Evolutionary conservation across 331 rosid genomes (phyloP).

Genomic region (Pyracantha coccinea): DNA sequence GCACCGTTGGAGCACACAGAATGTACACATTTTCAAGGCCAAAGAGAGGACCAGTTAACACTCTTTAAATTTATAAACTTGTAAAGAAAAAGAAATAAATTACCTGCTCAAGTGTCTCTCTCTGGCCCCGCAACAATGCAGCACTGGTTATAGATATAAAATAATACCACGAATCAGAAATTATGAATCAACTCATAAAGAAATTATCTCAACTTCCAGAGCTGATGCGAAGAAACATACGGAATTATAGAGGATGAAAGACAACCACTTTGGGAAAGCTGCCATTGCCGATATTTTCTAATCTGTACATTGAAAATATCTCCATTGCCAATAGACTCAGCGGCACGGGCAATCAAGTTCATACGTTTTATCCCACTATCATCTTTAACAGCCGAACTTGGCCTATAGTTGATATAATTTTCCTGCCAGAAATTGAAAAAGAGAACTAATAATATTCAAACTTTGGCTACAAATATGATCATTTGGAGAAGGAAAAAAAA

Average conservation of each 20-base stretch:
- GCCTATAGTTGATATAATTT: constrained; percentile 82
- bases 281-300: constrained; percentile 95
- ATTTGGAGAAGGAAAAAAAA: not conserved
- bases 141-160: constrained; percentile 44
- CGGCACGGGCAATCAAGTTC: constrained; percentile 77
- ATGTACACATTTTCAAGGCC: not conserved
- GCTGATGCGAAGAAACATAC: constrained; percentile 46
- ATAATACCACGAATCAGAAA: constrained; percentile 4
- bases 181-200: not conserved
- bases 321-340: constrained; percentile 90
- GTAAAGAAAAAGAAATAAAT: constrained; percentile 10
- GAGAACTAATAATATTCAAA: not conserved
- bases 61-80: constrained; percentile 2
- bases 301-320: constrained; percentile 90
- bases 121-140: constrained; percentile 71
- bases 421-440: constrained; percentile 47
- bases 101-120: constrained; percentile 84
- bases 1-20: not conserved
- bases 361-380: constrained; percentile 70
- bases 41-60: not conserved
- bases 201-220: constrained; percentile 11
- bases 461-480: not conserved
- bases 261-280: constrained; percentile 81
- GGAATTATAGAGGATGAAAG: constrained; percentile 76
- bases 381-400: constrained; percentile 67